A percentile compares a stretch with the other conserved stretches of the same genome.
Evolutionary conservation across 2,329 filamentous ascomycete genomes (phyloP).

Genomic region (Penicillium sp.): DNA sequence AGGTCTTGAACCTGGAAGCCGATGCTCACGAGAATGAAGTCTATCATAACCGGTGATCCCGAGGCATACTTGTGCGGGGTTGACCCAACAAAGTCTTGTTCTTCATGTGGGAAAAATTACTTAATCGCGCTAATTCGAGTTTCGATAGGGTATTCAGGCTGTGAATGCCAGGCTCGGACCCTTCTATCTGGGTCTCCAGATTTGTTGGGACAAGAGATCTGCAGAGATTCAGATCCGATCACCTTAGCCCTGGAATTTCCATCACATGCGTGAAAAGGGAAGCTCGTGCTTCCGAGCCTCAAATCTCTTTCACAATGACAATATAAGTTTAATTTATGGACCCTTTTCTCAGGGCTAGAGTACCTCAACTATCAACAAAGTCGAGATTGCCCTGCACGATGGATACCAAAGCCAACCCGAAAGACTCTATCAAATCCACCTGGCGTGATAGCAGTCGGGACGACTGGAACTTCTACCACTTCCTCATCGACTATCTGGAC

Average conservation of each 20-base stretch:
- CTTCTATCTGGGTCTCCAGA: background rate
- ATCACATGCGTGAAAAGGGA: conserved; percentile 17
- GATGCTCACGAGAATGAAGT: background rate
- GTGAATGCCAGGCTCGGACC: background rate
- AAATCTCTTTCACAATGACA: background rate
- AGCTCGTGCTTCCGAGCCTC: conserved; percentile 14
- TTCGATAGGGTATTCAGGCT: conserved; percentile 1
- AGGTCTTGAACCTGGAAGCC: background rate
- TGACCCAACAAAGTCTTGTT: conserved; percentile 3
- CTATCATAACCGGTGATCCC: conserved; percentile 1
- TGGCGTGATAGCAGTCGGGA: conserved; percentile 32
- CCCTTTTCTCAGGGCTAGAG: background rate
- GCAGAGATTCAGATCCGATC: conserved; percentile 8
- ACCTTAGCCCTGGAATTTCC: background rate
- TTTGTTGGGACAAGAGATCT: conserved; percentile 22
- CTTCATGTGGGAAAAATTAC: conserved; percentile 11
- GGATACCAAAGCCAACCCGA: conserved; percentile 30
- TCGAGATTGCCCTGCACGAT: conserved; percentile 16
- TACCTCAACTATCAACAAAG: background rate
- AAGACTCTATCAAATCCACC: conserved; percentile 40
- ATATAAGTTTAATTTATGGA: conserved; percentile 1
- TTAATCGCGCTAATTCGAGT: conserved; percentile 4
- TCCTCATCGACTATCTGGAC: conserved; percentile 32
- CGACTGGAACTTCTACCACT: conserved; percentile 33
- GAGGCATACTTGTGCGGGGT: conserved; percentile 19